Evolutionary conservation across 306 rosid species (phyloP), one percentile per base, ranked within the genome.

Genomic region (Betula pendula): DNA sequence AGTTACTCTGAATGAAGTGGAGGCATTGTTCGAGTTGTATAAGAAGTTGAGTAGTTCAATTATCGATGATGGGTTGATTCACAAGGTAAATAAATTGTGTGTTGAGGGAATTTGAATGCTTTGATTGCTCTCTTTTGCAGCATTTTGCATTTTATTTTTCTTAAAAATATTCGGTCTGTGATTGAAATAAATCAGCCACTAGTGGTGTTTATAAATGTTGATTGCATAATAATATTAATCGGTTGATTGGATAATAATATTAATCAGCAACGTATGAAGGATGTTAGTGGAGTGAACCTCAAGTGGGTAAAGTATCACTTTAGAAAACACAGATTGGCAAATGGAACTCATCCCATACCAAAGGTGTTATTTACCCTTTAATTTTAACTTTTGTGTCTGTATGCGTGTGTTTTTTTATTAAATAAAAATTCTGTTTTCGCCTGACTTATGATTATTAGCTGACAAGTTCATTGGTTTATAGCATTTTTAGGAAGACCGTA

Each of bases 41-140:
- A 88, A 89, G 86, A 85, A 85, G 89, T 53, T 94, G 81, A 90
- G 98, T 79, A 79, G 96, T 87, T 82, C 89, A 16, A 81, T 91
- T 2, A 83, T 90, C 65, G 94, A 94, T 43, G 98, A 94, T 71
- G 97, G 89, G 4, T 85, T 60, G 43, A 94, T 94, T 84, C 98
- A 94, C 85, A 91, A 94, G 98, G 98, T 94, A 84, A 59, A 33
- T 48, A 47, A 43, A 63, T 66, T 79, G 68, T 29, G 19, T 1
- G 56, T 72, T 62, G 20, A 53, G 52, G 35, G 29, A 52, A 56
- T 35, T 76, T 62, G 29, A 31, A 43, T 68, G 67, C 8, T 52
- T 44, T 44, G 43, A 27, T 73, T 76, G 74, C 65, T 20, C 45
- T 43, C 31, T 25, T 74, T 19, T 71, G 31, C 31, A 6, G 43